Evolutionary conservation across 2,329 filamentous ascomycete species (phyloP).

Genomic region (Exophiala alcalophila): DNA sequence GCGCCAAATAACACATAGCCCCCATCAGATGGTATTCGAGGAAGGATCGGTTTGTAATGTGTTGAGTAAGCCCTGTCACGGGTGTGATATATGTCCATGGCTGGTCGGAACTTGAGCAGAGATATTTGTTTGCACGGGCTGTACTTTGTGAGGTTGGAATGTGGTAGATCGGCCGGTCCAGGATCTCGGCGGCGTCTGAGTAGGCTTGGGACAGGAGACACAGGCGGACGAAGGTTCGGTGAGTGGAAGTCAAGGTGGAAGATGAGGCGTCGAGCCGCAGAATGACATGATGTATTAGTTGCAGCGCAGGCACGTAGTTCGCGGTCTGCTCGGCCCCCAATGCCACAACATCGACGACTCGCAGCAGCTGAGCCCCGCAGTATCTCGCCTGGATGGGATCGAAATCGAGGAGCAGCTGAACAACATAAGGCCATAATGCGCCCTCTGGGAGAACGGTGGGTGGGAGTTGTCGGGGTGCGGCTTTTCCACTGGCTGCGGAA

Average conservation of each 20-base stretch:
- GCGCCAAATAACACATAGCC: conserved; percentile 62
- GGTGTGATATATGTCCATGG: conserved; percentile 38
- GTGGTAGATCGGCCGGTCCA: conserved; percentile 43
- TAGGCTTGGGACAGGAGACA: conserved; percentile 45
- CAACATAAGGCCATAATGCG: conserved; percentile 50
- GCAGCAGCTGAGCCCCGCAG: conserved; percentile 40
- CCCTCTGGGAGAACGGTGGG: conserved; percentile 46
- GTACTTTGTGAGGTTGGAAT: conserved; percentile 37
- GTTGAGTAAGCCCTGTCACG: conserved; percentile 40
- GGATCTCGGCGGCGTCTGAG: conserved; percentile 39
- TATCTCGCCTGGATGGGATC: conserved; percentile 46
- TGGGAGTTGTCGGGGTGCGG: conserved; percentile 33
- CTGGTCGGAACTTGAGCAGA: conserved; percentile 34
- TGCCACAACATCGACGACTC: conserved; percentile 37
- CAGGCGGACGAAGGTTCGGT: conserved; percentile 41
- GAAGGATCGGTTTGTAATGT: conserved; percentile 41
- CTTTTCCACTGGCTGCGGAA: conserved; percentile 35
- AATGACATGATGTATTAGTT: conserved; percentile 43
- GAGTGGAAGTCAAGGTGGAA: conserved; percentile 44
- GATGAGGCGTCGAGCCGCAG: conserved; percentile 44
- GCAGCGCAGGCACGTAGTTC: conserved; percentile 40
- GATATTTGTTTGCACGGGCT: conserved; percentile 25
- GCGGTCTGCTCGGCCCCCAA: conserved; percentile 35
- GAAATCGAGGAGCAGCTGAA: conserved; percentile 54
- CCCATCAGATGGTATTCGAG: conserved; percentile 66